Conservation (phyloP, 2,329 filamentous ascomycete species). For the Aspergillus persii region DNA sequence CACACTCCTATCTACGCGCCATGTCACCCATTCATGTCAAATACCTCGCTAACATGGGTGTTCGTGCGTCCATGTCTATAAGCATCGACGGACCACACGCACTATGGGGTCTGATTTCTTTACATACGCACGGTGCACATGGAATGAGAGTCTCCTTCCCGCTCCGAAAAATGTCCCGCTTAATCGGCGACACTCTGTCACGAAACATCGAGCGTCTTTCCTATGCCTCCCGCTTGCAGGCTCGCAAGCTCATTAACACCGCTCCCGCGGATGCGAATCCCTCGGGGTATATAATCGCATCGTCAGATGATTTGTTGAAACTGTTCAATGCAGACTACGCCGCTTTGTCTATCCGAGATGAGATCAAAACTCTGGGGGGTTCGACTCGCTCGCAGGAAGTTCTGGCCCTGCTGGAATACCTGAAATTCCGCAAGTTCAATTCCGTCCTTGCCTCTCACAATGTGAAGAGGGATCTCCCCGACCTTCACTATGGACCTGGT, state of each 20-base stretch:
- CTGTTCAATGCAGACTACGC: constrained; percentile 88
- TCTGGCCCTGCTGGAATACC: constrained; percentile 78
- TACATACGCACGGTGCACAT: constrained; percentile 75
- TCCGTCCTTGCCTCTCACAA: constrained; percentile 78
- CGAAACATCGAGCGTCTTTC: constrained; percentile 84
- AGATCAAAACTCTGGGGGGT: constrained; percentile 79
- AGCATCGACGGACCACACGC: constrained; percentile 84
- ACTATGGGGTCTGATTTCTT: constrained; percentile 84
- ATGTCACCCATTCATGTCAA: constrained; percentile 84
- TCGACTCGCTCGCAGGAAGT: constrained; percentile 77
- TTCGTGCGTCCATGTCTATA: constrained; percentile 92
- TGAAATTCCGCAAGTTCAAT: constrained; percentile 71
- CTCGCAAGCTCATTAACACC: constrained; percentile 85
- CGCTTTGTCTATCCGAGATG: constrained; percentile 77
- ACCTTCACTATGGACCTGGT: constrained; percentile 74
- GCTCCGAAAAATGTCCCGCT: constrained; percentile 85
- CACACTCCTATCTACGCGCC: constrained; percentile 77
- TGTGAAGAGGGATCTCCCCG: constrained; percentile 72
- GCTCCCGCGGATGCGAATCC: constrained; percentile 77
- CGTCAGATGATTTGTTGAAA: constrained; percentile 78
- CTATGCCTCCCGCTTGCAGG: constrained; percentile 79
- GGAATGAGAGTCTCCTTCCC: constrained; percentile 93
- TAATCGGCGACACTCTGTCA: constrained; percentile 82
- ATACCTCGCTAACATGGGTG: constrained; percentile 83
- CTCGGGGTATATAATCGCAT: constrained; percentile 85